phyloP scores from a whole-genome alignment of 345 rosid genomes.

The Populus deltoides region DNA sequence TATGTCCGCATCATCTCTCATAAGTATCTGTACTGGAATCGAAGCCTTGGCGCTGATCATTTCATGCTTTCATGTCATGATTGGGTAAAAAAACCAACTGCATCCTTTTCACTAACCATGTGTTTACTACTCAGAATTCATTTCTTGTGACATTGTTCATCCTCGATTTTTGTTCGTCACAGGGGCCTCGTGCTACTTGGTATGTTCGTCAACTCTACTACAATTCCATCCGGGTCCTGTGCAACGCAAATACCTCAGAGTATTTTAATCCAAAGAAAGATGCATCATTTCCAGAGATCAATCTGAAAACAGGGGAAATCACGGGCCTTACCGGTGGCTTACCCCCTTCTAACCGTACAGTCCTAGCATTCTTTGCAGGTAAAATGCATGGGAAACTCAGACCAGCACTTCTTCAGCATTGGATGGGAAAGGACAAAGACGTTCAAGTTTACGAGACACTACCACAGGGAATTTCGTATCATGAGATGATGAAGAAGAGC shows the following conservation, averaged over 20 bases:
- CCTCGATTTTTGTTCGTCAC: background rate
- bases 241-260: conserved; percentile 61
- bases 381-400: conserved; percentile 40
- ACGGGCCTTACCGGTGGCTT: conserved; percentile 9
- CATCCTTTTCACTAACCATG: background rate
- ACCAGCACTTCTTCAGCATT: conserved; percentile 35
- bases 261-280: conserved; percentile 44
- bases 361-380: conserved; percentile 51
- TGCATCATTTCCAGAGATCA: conserved; percentile 54
- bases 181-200: conserved; percentile 29
- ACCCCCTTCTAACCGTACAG: conserved; percentile 28
- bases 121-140: background rate
- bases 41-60: conserved; percentile 28
- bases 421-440: conserved; percentile 45
- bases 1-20: conserved; percentile 15
- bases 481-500: conserved; percentile 40
- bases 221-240: conserved; percentile 45
- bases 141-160: background rate
- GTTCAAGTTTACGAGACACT: conserved; percentile 47
- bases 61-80: conserved; percentile 35
- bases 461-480: conserved; percentile 39
- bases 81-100: conserved; percentile 7
- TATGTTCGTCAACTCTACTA: conserved; percentile 30
- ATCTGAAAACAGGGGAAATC: conserved; percentile 39
- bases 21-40: conserved; percentile 23